Evolutionary conservation across 2,329 filamentous ascomycete genomes (phyloP), one percentile per base, ranked within the genome.

Genomic region (Xylariaceae sp.): DNA sequence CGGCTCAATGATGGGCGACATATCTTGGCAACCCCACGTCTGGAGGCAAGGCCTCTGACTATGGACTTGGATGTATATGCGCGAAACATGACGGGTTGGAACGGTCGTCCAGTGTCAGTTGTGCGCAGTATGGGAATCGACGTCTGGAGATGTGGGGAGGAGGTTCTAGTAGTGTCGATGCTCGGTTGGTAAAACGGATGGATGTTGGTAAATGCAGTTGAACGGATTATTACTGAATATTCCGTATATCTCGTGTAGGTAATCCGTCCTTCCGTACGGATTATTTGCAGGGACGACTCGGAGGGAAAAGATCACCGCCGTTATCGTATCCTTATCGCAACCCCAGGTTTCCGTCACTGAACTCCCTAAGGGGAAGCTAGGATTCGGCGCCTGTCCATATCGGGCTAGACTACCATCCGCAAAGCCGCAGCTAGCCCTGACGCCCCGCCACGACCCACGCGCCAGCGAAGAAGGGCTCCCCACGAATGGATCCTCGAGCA

Each of bases 81-180:
- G 55, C 68, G 68, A 67, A 67, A 69, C 68, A 71, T 69, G 45
- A 56, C 66, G 66, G 55, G 47, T 17, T 41, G 52, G 50, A 58
- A 55, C 23, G 52, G 53, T 51, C 30, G 55, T 57, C 56, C 51
- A 48, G 51, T 63, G 60, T 60, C 44, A 57, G 57, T 51, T 41
- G 61, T 55, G 55, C 55, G 58, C 60, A 13, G 52, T 54, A 49
- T 47, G 15, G 11, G 37, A 48, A 51, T 34, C 34, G 18, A 49
- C 30, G 15, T 44, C 56, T 59, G 13, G 23, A 41, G 45, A 52
- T 17, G 41, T 44, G 53, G 50, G 63, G 59, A 52, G 63, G 23
- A 30, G 23, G 23, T 30, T 30, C 23, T 30, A 30, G 23, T 23
- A 23, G n/a, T 47, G 17, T 17, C 41, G 47, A 48, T 57, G 48